Evolutionary conservation across 2,329 filamentous ascomycete genomes (phyloP), one percentile per base, ranked within the genome.

Genomic region (Trichothecium roseum): DNA sequence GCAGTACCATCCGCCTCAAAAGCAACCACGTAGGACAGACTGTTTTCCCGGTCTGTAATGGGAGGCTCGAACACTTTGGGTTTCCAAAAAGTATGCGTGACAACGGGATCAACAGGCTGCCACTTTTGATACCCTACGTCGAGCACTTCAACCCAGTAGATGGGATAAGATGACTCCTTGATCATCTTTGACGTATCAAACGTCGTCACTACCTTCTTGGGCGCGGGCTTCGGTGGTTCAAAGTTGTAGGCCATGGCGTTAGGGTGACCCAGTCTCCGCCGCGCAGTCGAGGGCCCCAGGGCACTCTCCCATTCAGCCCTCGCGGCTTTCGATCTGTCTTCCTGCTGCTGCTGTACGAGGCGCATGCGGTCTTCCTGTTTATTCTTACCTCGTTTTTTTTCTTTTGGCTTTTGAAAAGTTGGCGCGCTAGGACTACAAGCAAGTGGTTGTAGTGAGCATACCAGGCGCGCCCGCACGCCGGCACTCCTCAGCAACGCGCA

Each of bases 141-240:
- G 44, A 94, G 84, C 4, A 85, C 80, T 59, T 98, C 91, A 1
- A 95, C 81, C 91, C 91, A 98, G 53, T 87, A 96, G 3, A 96
- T 70, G 0, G 91, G 91, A 48, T 81, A 84, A 0, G 74, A 57
- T 0, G 86, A 88, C 50, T 89, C 84, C 17, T 69, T 69, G 9
- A 81, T 71, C 12, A 52, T 59, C 36, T 59, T 62, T 9, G 51
- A 60, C 35, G 44, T 48, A 17, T 52, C 58, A 49, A 52, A 55
- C 14, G 15, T 29, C 10, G 20, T 24, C 6, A 24, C 10, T 6
- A 6, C 10, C 20, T 24, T 37, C 20, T 29, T 32, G 6, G 35
- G 32, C 8, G 50, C 50, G 2, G 53, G 43, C 1, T 45, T 45
- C 1, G 55, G 63, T 9, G 72, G 72, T 28, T 54, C 51, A 20